Percentiles rank a stretch among this genome's conserved stretches.
Evolutionary conservation across 192 early-diverging fungal species (phyloP).

Genomic region (Coemansia sp.): DNA sequence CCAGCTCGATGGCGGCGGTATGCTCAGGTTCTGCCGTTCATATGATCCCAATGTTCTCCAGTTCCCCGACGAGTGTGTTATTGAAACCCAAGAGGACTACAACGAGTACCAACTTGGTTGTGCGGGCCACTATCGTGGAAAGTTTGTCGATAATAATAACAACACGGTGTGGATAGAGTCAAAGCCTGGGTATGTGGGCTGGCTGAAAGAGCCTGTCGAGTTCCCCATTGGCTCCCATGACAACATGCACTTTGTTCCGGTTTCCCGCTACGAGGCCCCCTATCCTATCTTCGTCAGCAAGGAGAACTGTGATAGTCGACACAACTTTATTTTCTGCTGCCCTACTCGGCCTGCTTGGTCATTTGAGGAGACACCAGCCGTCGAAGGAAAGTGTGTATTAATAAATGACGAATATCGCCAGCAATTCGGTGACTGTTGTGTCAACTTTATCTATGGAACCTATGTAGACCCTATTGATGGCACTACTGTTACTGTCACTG

Average conservation of each 20-base stretch:
- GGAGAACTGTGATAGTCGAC: not conserved
- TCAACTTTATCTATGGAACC: not conserved
- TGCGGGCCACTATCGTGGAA: not conserved
- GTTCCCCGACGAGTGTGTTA: not conserved
- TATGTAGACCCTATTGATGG: not conserved
- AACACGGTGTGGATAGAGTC: not conserved
- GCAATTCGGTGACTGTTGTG: not conserved
- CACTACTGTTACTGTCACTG: not conserved
- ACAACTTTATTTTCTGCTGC: not conserved
- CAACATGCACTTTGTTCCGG: not conserved
- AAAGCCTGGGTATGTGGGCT: too few relatives aligned
- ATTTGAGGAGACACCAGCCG: not conserved
- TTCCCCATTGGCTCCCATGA: not conserved
- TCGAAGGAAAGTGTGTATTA: not conserved
- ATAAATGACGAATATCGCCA: not conserved
- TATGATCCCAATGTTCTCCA: not conserved
- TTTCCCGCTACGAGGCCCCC: not conserved
- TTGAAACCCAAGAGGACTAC: not conserved
- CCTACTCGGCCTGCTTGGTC: not conserved
- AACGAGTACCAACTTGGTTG: not conserved
- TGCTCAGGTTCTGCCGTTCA: not conserved
- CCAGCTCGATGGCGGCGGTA: not conserved
- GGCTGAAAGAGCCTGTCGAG: not conserved
- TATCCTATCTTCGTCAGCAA: not conserved
- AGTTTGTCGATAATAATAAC: not conserved